Evolutionary conservation across 179 eudicot species (phyloP).

Genomic region (Spinacia oleracea): DNA sequence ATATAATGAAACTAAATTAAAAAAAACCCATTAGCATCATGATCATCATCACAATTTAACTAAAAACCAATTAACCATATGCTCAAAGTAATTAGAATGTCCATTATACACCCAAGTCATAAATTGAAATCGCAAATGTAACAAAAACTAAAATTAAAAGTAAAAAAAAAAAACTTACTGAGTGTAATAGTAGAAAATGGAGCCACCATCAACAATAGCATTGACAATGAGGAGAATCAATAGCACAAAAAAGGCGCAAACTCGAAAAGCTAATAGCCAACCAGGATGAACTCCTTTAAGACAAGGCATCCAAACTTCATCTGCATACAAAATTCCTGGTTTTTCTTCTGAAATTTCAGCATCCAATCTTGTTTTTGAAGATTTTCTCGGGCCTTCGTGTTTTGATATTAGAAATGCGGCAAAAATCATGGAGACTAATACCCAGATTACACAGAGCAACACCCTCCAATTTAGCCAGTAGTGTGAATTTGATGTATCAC

Average conservation of each 20-base stretch:
- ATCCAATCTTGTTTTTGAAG: neutral
- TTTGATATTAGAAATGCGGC: slow-evolving; percentile 54
- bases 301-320: slow-evolving; percentile 87
- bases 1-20: no score
- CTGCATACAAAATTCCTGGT: slow-evolving; percentile 54
- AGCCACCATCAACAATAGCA: slow-evolving; percentile 52
- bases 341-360: slow-evolving; percentile 23
- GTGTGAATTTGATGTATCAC: slow-evolving; percentile 51
- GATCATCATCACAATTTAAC: neutral
- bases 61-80: neutral
- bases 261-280: slow-evolving; percentile 69
- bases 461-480: slow-evolving; percentile 94
- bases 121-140: no score
- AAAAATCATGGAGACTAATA: slow-evolving; percentile 48
- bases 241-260: slow-evolving; percentile 61
- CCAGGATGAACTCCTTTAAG: slow-evolving; percentile 67
- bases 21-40: neutral
- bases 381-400: slow-evolving; percentile 53
- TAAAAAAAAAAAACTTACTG: slow-evolving; percentile 43
- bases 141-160: no score
- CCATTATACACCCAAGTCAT: no score
- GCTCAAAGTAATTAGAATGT: neutral
- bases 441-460: slow-evolving; percentile 49
- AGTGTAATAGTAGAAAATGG: slow-evolving; percentile 67
- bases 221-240: slow-evolving; percentile 54